These are phyloP conservation scores for Gossypium raimondii DNA, from an alignment of 345 rosid species.

Conservation along the genomic window DNA sequence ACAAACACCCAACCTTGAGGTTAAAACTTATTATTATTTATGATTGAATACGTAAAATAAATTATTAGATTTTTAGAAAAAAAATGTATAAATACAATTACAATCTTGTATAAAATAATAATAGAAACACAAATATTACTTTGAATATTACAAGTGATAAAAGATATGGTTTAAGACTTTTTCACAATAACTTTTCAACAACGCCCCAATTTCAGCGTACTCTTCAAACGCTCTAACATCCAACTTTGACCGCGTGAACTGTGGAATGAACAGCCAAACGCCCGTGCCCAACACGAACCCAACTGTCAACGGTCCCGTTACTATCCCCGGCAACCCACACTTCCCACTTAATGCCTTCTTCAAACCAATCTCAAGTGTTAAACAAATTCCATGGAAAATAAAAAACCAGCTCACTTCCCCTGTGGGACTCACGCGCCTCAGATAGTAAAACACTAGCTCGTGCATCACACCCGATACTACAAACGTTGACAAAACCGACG, in stretches of 20 bases:
- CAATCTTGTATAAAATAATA: too few relatives aligned
- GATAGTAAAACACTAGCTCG: slow-evolving; percentile 55
- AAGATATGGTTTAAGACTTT: background rate
- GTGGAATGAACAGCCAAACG: slow-evolving; percentile 48
- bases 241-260: slow-evolving; percentile 19
- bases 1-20: too few relatives aligned
- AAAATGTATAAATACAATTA: too few relatives aligned
- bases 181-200: background rate
- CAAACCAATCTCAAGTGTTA: slow-evolving; percentile 28
- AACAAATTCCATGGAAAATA: slow-evolving; percentile 46
- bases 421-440: slow-evolving; percentile 41
- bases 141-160: too few relatives aligned
- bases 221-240: slow-evolving; percentile 46
- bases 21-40: too few relatives aligned
- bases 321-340: slow-evolving; percentile 23
- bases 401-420: slow-evolving; percentile 56
- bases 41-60: too few relatives aligned
- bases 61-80: too few relatives aligned
- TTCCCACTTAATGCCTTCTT: slow-evolving; percentile 28
- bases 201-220: slow-evolving; percentile 32
- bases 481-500: slow-evolving; percentile 39
- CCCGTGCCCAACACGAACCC: slow-evolving; percentile 37
- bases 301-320: slow-evolving; percentile 32
- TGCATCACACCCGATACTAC: slow-evolving; percentile 56
- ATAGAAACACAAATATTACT: too few relatives aligned